phyloP scores from a whole-genome alignment of 768 basidiomycete genomes.

The Auricularia heimuer region DNA sequence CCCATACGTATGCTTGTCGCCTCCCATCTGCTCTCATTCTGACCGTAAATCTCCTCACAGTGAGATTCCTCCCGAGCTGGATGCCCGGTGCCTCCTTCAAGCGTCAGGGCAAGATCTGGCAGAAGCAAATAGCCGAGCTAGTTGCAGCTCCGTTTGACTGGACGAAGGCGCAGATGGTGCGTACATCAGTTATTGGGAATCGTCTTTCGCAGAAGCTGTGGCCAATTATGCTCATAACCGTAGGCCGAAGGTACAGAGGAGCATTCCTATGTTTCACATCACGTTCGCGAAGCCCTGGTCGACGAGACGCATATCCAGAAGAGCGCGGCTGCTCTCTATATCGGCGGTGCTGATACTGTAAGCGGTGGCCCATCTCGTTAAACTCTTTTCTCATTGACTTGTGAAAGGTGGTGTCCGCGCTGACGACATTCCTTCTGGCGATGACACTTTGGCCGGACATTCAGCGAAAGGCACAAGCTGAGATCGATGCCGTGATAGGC shows the following conservation, averaged over 20 bases:
- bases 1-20: constrained; percentile 9
- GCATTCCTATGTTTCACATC: constrained; percentile 34
- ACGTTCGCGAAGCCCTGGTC: constrained; percentile 21
- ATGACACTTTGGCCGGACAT: constrained; percentile 13
- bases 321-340: constrained; percentile 8
- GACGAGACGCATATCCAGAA: constrained; percentile 8
- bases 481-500: constrained; percentile 11
- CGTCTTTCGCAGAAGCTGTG: too few relatives aligned
- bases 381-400: background rate
- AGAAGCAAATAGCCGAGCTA: constrained; percentile 27
- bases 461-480: constrained; percentile 10
- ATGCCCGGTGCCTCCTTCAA: constrained; percentile 12
- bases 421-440: constrained; percentile 13
- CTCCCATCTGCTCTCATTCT: constrained; percentile 13
- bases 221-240: background rate
- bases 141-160: constrained; percentile 35
- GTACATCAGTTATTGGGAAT: background rate
- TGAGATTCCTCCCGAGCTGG: constrained; percentile 14
- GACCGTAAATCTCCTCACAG: constrained; percentile 23
- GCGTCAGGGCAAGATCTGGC: constrained; percentile 1
- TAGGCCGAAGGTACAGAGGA: constrained; percentile 34
- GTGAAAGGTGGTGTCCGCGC: constrained; percentile 8
- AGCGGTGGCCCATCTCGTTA: background rate
- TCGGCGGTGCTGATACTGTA: constrained; percentile 13
- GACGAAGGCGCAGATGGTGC: constrained; percentile 39